These are phyloP conservation scores for Quercus mongolica DNA, from an alignment of 306 rosid genomes.

Conservation along the genomic window DNA sequence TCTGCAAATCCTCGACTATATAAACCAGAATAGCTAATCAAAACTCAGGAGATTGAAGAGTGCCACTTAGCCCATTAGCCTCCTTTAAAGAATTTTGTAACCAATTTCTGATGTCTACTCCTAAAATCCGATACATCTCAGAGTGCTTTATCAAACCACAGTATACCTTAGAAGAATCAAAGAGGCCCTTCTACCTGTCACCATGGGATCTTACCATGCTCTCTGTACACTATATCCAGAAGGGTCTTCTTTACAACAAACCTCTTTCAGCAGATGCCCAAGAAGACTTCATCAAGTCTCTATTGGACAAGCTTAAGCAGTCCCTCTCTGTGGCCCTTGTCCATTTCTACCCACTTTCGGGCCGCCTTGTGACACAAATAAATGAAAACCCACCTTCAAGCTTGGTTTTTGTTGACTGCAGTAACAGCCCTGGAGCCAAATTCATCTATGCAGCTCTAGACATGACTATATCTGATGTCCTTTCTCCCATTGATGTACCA, in stretches of 20 bases:
- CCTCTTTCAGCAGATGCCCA: slow-evolving; percentile 10
- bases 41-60: neutral
- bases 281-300: slow-evolving; percentile 13
- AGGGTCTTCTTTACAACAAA: slow-evolving; percentile 62
- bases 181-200: slow-evolving; percentile 22
- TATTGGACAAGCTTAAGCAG: slow-evolving; percentile 37
- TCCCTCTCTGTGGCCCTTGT: slow-evolving; percentile 49
- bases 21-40: neutral
- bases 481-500: too few relatives aligned
- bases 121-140: slow-evolving; percentile 12
- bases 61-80: neutral
- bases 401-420: too few relatives aligned
- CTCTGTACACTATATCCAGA: slow-evolving; percentile 54
- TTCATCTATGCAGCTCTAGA: too few relatives aligned
- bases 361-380: too few relatives aligned
- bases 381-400: too few relatives aligned
- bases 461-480: too few relatives aligned
- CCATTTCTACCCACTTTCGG: slow-evolving; percentile 33
- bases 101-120: neutral
- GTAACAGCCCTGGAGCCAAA: too few relatives aligned
- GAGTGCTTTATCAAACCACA: slow-evolving; percentile 36
- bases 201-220: slow-evolving; percentile 49
- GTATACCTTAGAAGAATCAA: neutral
- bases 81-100: neutral
- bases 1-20: neutral